These are phyloP conservation scores for Malania oleifera DNA, from an alignment of 164 flowering plant species.

Conservation along the genomic window DNA sequence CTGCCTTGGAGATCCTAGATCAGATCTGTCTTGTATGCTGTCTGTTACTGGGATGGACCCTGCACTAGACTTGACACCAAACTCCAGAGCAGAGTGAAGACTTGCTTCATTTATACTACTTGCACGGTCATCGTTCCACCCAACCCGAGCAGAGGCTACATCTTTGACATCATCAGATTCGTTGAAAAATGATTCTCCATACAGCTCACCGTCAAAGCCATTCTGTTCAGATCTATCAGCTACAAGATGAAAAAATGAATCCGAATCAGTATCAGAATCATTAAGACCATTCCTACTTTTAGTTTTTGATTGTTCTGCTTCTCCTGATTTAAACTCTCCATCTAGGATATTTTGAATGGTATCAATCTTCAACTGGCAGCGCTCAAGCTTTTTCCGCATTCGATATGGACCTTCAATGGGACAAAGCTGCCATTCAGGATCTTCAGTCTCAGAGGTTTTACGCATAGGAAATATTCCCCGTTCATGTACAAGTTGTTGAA, in stretches of 20 bases:
- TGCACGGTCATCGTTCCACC: constrained; percentile 75
- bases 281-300: constrained; percentile 39
- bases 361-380: constrained; percentile 63
- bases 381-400: constrained; percentile 98
- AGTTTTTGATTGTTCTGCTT: constrained; percentile 39
- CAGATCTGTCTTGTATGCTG: constrained; percentile 58
- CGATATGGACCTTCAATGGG: constrained; percentile 98
- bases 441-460: constrained; percentile 37
- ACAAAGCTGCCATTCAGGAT: constrained; percentile 96
- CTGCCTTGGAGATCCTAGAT: constrained; percentile 69
- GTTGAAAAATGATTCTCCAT: constrained; percentile 45
- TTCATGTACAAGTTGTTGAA: constrained; percentile 96
- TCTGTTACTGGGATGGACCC: constrained; percentile 60
- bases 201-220: constrained; percentile 39
- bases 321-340: constrained; percentile 41
- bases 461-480: constrained; percentile 77
- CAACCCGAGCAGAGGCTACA: constrained; percentile 43
- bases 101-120: constrained; percentile 87
- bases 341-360: constrained; percentile 64
- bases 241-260: constrained; percentile 49
- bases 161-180: constrained; percentile 57
- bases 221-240: constrained; percentile 38
- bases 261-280: constrained; percentile 56
- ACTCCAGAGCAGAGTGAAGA: constrained; percentile 87
- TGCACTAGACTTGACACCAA: constrained; percentile 73